Evolutionary conservation across 441 rosid genomes (phyloP).

Genomic region (Codiaeum variegatum): DNA sequence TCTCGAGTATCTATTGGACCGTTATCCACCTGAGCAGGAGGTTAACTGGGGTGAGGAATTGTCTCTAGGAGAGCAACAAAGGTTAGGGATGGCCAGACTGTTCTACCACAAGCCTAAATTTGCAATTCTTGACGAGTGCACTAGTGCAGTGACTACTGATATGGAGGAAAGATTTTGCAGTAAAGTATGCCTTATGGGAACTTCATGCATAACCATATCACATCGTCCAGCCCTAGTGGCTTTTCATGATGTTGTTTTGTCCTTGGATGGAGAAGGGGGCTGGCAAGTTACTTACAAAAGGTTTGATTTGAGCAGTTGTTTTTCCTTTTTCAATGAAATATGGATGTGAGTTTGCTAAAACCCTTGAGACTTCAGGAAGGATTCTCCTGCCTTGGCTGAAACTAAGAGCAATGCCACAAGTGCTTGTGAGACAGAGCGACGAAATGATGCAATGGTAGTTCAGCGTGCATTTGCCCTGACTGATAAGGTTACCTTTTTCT

Average conservation of each 20-base stretch:
- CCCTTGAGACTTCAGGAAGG: conserved; percentile 55
- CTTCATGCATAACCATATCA: conserved; percentile 98
- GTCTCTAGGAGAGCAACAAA: conserved; percentile 98
- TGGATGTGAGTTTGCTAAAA: conserved; percentile 17
- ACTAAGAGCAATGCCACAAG: conserved; percentile 34
- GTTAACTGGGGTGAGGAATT: conserved; percentile 98
- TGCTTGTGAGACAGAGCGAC: conserved; percentile 61
- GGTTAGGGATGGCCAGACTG: conserved; percentile 97
- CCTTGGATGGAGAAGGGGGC: conserved; percentile 98
- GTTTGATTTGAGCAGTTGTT: conserved; percentile 37
- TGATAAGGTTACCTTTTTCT: conserved; percentile 44
- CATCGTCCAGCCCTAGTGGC: conserved; percentile 99
- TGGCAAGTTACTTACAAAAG: conserved; percentile 83
- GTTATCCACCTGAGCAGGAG: conserved; percentile 85
- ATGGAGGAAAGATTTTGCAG: conserved; percentile 99
- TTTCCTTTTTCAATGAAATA: conserved; percentile 15
- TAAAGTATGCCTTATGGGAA: conserved; percentile 97
- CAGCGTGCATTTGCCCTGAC: conserved; percentile 78
- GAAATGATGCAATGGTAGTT: conserved; percentile 84
- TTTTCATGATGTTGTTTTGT: conserved; percentile 93
- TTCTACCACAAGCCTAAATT: conserved; percentile 98
- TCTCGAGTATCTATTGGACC: conserved; percentile 89
- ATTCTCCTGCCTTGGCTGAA: conserved; percentile 44
- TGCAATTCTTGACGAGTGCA: conserved; percentile 99
- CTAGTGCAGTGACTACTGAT: conserved; percentile 99